Base-by-base conservation (phyloP, 1,139 yeast genomes). In the Taiozyma sp. region DNA sequence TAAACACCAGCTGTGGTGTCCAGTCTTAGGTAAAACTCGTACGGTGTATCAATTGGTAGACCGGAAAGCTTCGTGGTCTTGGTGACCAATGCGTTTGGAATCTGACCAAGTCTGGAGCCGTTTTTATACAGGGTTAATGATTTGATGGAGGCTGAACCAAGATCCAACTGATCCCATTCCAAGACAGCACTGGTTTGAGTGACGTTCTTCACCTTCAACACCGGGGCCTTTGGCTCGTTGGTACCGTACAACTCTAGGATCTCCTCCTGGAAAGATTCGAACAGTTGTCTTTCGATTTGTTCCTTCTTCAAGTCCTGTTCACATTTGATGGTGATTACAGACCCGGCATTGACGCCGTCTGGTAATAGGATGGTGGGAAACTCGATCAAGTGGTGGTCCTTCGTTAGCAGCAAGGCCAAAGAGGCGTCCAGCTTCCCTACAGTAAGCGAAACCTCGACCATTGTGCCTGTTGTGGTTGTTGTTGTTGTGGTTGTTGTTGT, bases 371-470 rank as follows among this genome's bases (percentile, higher is more conserved):
- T 83, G 9, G 98, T 90, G 16, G 99, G 99, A 64, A 93, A 93
- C 65, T 95, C 99, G 60, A 93, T 91, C 56, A 93, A 76, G 67
- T 91, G 97, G 66, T 91, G 98, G 67, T 91, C 97, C 53, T 86
- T 81, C 28, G 99, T 91, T 46, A 95, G 79, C 46, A 93, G 74
- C 48, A 93, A 75, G 32, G 99, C 98, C 68, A 93, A 75, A 1
- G 97, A 90, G 24, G 98, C 97, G 67, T 93, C 99, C 48, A 93
- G 76, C 71, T 91, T 91, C 45, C 99, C 99, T 19, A 93, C 98
- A 1, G 98, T 91, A 47, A 93, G 77, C 44, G 96, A 85, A 13
- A 91, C 97, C 48, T 64, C 66, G 5, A 55, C 59, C 61, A 65
- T 66, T 39, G 43, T 50, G 46, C 32, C 32, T 7, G 22, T 29